phyloP scores from a whole-genome alignment of 768 basidiomycete species.

The Russula vinacea region DNA sequence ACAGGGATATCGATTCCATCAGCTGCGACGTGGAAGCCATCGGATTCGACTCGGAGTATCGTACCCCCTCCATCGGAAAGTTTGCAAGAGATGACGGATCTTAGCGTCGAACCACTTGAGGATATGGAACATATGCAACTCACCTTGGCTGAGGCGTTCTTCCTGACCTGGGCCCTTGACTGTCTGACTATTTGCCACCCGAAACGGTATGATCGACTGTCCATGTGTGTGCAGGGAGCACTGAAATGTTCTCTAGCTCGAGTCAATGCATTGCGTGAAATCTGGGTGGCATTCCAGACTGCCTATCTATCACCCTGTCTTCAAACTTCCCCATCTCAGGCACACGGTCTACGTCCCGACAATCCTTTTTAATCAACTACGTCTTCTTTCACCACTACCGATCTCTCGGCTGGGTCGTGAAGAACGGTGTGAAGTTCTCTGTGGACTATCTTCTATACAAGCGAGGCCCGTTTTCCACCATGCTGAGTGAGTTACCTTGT shows the following conservation, averaged over 20 bases:
- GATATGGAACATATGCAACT: conserved; percentile 90
- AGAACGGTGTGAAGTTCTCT: conserved; percentile 95
- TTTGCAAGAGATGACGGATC: conserved; percentile 37
- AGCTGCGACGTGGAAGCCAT: conserved; percentile 75
- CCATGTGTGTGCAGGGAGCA: background rate
- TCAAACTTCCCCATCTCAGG: conserved; percentile 32
- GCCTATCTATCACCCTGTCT: conserved; percentile 45
- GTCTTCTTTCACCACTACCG: conserved; percentile 92
- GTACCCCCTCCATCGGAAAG: conserved; percentile 25
- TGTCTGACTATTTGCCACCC: conserved; percentile 71
- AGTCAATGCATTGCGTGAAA: conserved; percentile 53
- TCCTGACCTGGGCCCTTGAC: conserved; percentile 78
- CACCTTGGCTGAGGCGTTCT: conserved; percentile 85
- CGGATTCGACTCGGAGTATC: conserved; percentile 32
- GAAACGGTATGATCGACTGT: conserved; percentile 51
- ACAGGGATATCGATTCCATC: conserved; percentile 61
- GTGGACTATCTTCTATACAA: conserved; percentile 94
- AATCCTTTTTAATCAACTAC: conserved; percentile 90
- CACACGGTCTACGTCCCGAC: conserved; percentile 56
- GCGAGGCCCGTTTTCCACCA: conserved; percentile 89
- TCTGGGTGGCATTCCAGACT: conserved; percentile 64
- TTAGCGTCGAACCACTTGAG: conserved; percentile 54
- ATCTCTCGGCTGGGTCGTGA: conserved; percentile 95
- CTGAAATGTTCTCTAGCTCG: conserved; percentile 41
- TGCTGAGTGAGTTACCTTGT: conserved; percentile 69